Conservation (phyloP, 2,329 filamentous ascomycete genomes). For the Aspergillus terreus region DNA sequence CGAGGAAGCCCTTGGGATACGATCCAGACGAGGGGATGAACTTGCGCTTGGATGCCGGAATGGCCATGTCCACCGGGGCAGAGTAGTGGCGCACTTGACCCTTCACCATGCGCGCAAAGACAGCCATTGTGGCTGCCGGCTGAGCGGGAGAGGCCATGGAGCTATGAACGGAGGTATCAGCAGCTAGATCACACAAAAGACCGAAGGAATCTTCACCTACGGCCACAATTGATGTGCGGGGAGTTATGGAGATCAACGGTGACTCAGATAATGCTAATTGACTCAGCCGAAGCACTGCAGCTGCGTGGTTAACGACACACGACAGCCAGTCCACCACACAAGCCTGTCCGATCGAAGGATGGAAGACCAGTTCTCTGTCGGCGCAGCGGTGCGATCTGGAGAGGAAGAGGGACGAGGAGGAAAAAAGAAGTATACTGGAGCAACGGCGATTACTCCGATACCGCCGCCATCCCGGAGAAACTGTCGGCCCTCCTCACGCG, state of each 20-base stretch:
- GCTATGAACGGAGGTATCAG: background rate
- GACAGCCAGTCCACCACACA: background rate
- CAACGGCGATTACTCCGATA: constrained; percentile 15
- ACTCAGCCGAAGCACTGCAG: constrained; percentile 3
- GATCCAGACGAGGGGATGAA: constrained; percentile 81
- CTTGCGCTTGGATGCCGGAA: constrained; percentile 80
- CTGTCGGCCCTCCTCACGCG: constrained; percentile 18
- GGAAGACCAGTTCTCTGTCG: background rate
- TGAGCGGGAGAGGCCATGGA: constrained; percentile 25
- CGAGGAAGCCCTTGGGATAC: constrained; percentile 86
- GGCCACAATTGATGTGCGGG: background rate
- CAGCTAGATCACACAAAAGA: background rate
- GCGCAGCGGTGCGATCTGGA: background rate
- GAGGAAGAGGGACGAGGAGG: background rate
- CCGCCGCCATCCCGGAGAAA: constrained; percentile 31
- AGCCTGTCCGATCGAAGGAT: background rate
- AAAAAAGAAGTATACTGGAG: constrained; percentile 7
- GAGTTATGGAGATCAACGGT: background rate
- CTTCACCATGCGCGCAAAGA: constrained; percentile 34
- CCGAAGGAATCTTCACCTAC: background rate
- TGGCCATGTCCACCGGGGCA: constrained; percentile 44
- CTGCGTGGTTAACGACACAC: background rate
- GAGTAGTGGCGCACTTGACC: constrained; percentile 43
- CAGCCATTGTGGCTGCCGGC: constrained; percentile 29
- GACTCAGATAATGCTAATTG: constrained; percentile 1